Base-by-base conservation (phyloP, 495 filamentous ascomycete genomes). In the Penicillium robsamsonii region DNA sequence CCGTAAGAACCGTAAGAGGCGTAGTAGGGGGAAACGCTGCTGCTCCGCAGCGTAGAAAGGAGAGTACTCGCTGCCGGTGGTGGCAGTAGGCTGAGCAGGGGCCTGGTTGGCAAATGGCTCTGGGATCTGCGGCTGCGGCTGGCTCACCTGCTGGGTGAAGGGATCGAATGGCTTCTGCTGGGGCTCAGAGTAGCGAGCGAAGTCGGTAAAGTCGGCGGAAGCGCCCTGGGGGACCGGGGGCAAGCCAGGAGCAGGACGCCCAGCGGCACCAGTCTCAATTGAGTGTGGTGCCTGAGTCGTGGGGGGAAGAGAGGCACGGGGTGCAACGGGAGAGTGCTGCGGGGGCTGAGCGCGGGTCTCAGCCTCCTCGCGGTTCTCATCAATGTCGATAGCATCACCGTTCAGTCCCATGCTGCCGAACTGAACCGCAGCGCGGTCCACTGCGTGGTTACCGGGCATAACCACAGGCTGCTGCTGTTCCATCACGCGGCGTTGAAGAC, bases 371-470 rank as follows among this genome's bases (percentile, higher is more conserved):
- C 92, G 83, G 64, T 97, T 92, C 61, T 91, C 90, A 67, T 97
- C 94, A 56, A 96, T 88, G 62, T 96, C 94, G 18, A 89, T 81
- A 12, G 79, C 68, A 53, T 84, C 79, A 53, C 87, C 94, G 68
- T 91, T 93, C 63, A 97, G 70, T 55, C 88, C 93, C 81, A 99
- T 90, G 67, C 90, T 95, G 49, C 94, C 94, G 71, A 99, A 99
- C 68, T 97, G 95, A 41, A 99, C 91, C n/a, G 91, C 87, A 46
- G 92, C 83, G 50, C 91, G 86, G 68, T 96, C 92, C 9, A 98
- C 90, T 38, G 91, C 92, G 63, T 96, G 92, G 72, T 97, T 96
- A n/a, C 91, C 91, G 30, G 94, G 94, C 94, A 99, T 97, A 48
- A 96, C 89, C 35, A 99, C 94, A 17, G 92, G 90, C 70, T 99